A percentile compares a stretch with the other conserved stretches of the same genome.
Evolutionary conservation across 805 yeast species (phyloP).

Genomic region (Wickerhamiella sorbophila): DNA sequence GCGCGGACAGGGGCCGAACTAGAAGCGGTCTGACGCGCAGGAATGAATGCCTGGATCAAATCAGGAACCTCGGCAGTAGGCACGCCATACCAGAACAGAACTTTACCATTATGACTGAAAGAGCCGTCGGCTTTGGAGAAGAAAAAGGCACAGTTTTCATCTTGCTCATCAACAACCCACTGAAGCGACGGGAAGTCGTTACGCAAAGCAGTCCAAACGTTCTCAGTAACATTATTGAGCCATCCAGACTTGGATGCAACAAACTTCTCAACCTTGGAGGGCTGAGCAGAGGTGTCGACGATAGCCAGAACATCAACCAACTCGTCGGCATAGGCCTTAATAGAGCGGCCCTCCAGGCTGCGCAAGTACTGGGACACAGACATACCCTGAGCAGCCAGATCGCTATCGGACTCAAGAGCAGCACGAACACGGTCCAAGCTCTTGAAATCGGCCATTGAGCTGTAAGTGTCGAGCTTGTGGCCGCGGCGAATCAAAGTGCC

Average conservation of each 20-base stretch:
- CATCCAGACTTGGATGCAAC: slow-evolving; percentile 82
- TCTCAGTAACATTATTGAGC: slow-evolving; percentile 95
- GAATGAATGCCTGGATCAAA: slow-evolving; percentile 38
- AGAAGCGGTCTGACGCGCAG: slow-evolving; percentile 8
- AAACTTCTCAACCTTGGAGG: slow-evolving; percentile 72
- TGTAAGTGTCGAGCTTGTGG: slow-evolving; percentile 58
- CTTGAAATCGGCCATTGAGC: slow-evolving; percentile 49
- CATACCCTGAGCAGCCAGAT: slow-evolving; percentile 50
- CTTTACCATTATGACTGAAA: slow-evolving; percentile 73
- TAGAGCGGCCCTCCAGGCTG: slow-evolving; percentile 43
- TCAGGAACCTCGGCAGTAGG: slow-evolving; percentile 44
- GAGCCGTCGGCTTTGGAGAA: slow-evolving; percentile 91
- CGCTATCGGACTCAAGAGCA: slow-evolving; percentile 65
- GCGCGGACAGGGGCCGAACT: slow-evolving; percentile 9
- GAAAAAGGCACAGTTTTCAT: slow-evolving; percentile 81
- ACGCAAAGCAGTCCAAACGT: slow-evolving; percentile 69
- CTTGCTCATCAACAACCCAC: slow-evolving; percentile 87
- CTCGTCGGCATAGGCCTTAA: slow-evolving; percentile 85
- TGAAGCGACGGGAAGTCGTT: slow-evolving; percentile 60
- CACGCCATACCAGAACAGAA: slow-evolving; percentile 90
- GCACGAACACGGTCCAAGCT: slow-evolving; percentile 50
- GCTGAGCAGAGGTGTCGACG: slow-evolving; percentile 33
- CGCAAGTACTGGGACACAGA: slow-evolving; percentile 74
- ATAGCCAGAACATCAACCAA: slow-evolving; percentile 90
- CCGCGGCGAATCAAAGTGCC: slow-evolving; percentile 98